These are phyloP conservation scores for Mycena alexandri DNA, from an alignment of 768 basidiomycete species.

Conservation along the genomic window DNA sequence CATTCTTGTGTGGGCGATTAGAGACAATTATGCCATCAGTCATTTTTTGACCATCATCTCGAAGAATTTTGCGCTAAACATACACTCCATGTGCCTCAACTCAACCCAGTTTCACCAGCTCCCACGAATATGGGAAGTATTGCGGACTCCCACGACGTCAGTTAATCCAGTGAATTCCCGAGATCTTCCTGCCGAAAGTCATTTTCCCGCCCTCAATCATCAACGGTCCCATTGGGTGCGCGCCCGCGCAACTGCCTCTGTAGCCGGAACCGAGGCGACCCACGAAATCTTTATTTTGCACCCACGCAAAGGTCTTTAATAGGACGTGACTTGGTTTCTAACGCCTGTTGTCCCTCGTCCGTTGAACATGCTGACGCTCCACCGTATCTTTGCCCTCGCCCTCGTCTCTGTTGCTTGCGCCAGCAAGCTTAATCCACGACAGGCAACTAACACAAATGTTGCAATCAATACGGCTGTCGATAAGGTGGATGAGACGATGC, in stretches of 20 bases:
- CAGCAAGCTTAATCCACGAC: conserved; percentile 44
- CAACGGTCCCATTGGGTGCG: background rate
- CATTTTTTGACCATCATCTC: background rate
- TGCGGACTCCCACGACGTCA: background rate
- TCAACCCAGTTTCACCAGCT: background rate
- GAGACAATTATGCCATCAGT: background rate
- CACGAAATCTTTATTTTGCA: background rate
- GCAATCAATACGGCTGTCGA: conserved; percentile 45
- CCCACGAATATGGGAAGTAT: conserved; percentile 11
- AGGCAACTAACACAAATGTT: conserved; percentile 50
- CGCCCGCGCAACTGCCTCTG: background rate
- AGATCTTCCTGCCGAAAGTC: background rate
- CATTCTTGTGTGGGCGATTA: background rate
- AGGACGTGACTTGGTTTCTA: background rate
- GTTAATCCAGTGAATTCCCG: conserved; percentile 13
- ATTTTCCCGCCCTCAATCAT: conserved; percentile 15
- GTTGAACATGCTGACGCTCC: conserved; percentile 45
- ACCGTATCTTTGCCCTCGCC: conserved; percentile 46
- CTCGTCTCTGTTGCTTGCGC: conserved; percentile 45
- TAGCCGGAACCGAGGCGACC: background rate
- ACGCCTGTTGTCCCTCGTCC: conserved; percentile 1
- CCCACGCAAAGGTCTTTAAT: conserved; percentile 25
- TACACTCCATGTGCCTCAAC: too few relatives aligned
- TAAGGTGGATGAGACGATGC: conserved; percentile 41
- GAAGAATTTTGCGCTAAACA: background rate